A percentile compares a stretch with the other conserved stretches of the same genome.
phyloP scores from a whole-genome alignment of 495 filamentous ascomycete species.

The Neurospora sp. region DNA sequence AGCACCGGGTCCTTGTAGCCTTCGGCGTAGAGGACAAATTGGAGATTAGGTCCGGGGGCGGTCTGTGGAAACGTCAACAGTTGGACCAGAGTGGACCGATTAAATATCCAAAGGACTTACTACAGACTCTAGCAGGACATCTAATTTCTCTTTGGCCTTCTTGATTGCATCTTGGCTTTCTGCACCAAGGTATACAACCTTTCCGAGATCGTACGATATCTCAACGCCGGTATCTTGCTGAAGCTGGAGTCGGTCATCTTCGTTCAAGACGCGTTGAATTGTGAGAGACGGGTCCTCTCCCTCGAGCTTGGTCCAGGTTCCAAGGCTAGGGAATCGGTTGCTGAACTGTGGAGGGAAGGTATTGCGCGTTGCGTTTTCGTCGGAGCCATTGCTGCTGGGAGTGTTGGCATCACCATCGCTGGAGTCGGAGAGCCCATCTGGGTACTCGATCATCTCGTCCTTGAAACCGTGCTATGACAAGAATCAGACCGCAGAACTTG shows the following conservation, averaged over 20 bases:
- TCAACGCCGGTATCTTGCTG: constrained; percentile 14
- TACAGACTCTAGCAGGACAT: constrained; percentile 20
- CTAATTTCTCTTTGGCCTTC: constrained; percentile 25
- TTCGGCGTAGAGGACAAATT: constrained; percentile 28
- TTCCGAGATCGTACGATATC: constrained; percentile 13
- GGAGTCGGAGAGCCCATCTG: not conserved
- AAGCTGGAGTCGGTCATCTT: constrained; percentile 12
- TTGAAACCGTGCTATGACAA: not conserved
- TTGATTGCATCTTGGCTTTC: constrained; percentile 8
- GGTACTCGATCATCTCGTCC: not conserved
- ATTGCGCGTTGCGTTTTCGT: not conserved
- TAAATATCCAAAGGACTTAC: constrained; percentile 17
- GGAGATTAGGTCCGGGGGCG: not conserved
- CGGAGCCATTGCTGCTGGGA: not conserved
- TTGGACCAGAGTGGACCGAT: not conserved
- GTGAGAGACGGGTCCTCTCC: constrained; percentile 2
- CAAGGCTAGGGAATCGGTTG: not conserved
- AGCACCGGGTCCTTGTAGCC: constrained; percentile 6
- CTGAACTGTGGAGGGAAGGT: not conserved
- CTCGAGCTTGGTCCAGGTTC: constrained; percentile 13
- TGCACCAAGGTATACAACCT: constrained; percentile 27
- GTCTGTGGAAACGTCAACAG: not conserved
- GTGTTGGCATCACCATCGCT: not conserved
- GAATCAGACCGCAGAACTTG: not conserved
- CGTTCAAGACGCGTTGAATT: constrained; percentile 9